A percentile compares a stretch with the other conserved stretches of the same genome.
Conservation (phyloP, 495 filamentous ascomycete genomes). For the Pseudotulostoma volvatum region DNA sequence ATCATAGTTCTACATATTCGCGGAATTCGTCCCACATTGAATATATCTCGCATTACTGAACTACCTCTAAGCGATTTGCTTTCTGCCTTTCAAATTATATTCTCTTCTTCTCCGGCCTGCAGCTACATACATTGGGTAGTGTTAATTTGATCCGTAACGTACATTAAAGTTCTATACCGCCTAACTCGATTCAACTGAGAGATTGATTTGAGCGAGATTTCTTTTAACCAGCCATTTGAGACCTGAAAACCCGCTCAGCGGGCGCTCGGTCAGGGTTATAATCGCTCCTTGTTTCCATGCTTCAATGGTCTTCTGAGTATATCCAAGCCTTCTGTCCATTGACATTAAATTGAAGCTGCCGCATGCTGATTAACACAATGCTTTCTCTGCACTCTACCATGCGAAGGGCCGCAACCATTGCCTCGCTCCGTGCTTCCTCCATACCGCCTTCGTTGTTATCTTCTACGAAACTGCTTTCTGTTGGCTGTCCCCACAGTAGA, state of each 20-base stretch:
- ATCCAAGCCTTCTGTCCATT: background rate
- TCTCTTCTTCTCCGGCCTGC: no score
- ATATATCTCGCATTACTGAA: no score
- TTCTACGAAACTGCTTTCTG: background rate
- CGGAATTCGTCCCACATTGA: no score
- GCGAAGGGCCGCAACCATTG: constrained; percentile 32
- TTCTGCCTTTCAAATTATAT: no score
- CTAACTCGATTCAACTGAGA: no score
- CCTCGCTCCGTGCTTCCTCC: constrained; percentile 32
- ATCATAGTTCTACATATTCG: no score
- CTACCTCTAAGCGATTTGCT: no score
- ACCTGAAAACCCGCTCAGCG: constrained; percentile 3
- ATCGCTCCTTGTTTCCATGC: constrained; percentile 3
- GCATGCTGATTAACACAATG: constrained; percentile 34
- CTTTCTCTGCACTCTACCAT: constrained; percentile 34
- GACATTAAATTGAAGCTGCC: constrained; percentile 23
- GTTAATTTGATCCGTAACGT: no score
- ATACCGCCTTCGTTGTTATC: constrained; percentile 12
- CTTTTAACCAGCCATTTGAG: background rate
- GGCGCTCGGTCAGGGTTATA: constrained; percentile 1
- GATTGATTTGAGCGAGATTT: constrained; percentile 1
- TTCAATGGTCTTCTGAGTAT: background rate
- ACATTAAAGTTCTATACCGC: no score
- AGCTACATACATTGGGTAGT: no score
- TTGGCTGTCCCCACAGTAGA: background rate